A percentile compares a stretch with the other conserved stretches of the same genome.
Evolutionary conservation across 2,329 filamentous ascomycete genomes (phyloP).

Genomic region (Pseudocercospora crystallina): DNA sequence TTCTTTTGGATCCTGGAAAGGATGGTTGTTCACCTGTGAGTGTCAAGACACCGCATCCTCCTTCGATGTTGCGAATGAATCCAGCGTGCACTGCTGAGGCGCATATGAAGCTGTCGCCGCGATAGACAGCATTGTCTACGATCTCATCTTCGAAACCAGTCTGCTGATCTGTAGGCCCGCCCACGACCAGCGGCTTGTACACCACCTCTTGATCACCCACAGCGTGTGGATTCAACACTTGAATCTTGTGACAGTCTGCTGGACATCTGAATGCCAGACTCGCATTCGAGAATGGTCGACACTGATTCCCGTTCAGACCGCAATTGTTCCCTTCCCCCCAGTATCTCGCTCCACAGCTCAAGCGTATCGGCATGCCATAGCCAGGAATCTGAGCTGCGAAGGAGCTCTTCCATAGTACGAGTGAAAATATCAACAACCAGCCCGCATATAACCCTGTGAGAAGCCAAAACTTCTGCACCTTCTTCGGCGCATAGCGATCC

Average conservation of each 20-base stretch:
- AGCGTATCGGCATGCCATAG: slow-evolving; percentile 64
- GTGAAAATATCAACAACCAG: slow-evolving; percentile 69
- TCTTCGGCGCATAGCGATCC: slow-evolving; percentile 61
- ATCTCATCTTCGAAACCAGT: slow-evolving; percentile 38
- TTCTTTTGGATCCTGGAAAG: slow-evolving; percentile 63
- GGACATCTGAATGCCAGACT: slow-evolving; percentile 74
- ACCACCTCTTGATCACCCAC: slow-evolving; percentile 67
- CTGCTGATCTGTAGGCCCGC: slow-evolving; percentile 46
- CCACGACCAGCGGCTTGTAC: slow-evolving; percentile 56
- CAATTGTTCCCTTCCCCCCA: slow-evolving; percentile 71
- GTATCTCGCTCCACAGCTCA: slow-evolving; percentile 68
- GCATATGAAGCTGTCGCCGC: slow-evolving; percentile 87
- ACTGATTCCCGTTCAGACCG: slow-evolving; percentile 71
- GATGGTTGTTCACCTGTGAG: slow-evolving; percentile 67
- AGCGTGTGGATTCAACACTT: slow-evolving; percentile 69
- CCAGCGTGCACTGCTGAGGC: slow-evolving; percentile 81
- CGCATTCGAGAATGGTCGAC: slow-evolving; percentile 70
- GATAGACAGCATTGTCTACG: slow-evolving; percentile 63
- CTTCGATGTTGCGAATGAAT: slow-evolving; percentile 66
- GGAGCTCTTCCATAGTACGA: slow-evolving; percentile 66
- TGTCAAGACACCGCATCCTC: slow-evolving; percentile 79
- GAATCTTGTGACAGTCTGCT: slow-evolving; percentile 66
- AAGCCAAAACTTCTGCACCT: slow-evolving; percentile 59
- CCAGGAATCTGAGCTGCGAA: slow-evolving; percentile 61
- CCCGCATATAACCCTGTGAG: slow-evolving; percentile 60